Evolutionary conservation across 768 basidiomycete species (phyloP).

Genomic region (Suillus ampliporus): DNA sequence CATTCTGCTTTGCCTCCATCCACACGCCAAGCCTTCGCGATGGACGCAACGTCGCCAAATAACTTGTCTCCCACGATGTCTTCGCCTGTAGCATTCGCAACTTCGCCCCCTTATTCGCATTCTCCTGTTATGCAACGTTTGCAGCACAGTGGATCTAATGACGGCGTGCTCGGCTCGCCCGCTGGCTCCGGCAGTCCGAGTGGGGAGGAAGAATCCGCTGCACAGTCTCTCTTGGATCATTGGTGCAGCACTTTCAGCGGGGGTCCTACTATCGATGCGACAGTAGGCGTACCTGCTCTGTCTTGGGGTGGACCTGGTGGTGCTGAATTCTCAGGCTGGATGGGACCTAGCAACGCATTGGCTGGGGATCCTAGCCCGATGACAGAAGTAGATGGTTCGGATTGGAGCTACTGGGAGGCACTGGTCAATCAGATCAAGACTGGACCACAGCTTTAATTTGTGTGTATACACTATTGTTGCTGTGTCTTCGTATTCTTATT

Average conservation of each 20-base stretch:
- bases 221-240: slow-evolving; percentile 80
- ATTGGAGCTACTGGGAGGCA: slow-evolving; percentile 84
- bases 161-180: slow-evolving; percentile 58
- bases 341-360: slow-evolving; percentile 46
- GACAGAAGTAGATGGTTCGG: slow-evolving; percentile 62
- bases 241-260: slow-evolving; percentile 86
- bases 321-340: slow-evolving; percentile 65
- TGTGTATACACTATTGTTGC: slow-evolving; percentile 4
- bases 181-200: slow-evolving; percentile 71
- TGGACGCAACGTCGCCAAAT: slow-evolving; percentile 22
- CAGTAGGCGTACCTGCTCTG: slow-evolving; percentile 50
- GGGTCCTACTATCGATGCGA: slow-evolving; percentile 54
- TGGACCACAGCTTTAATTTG: slow-evolving; percentile 36
- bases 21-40: slow-evolving; percentile 25
- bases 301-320: slow-evolving; percentile 67
- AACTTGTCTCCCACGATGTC: slow-evolving; percentile 25
- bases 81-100: slow-evolving; percentile 24
- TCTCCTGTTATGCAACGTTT: slow-evolving; percentile 66
- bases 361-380: slow-evolving; percentile 52
- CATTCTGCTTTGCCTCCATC: slow-evolving; percentile 18
- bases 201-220: slow-evolving; percentile 76
- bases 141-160: slow-evolving; percentile 51
- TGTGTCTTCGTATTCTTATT: slow-evolving; percentile 14
- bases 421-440: slow-evolving; percentile 62
- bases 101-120: slow-evolving; percentile 34